These are phyloP conservation scores for Trypanosoma avium DNA, from an alignment of 208 protist genomes.

Conservation along the genomic window DNA sequence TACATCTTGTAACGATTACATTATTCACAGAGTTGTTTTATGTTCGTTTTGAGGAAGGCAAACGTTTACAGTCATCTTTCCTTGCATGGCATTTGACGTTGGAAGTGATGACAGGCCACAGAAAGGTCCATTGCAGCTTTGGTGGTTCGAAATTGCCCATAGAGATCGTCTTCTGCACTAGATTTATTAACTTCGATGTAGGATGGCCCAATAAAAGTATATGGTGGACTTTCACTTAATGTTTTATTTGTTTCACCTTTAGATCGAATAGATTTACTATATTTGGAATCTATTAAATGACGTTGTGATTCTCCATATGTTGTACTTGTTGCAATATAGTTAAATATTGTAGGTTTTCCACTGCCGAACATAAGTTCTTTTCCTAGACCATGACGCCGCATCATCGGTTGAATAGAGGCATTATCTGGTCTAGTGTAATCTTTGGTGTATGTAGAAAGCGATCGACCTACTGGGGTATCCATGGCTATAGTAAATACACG, in stretches of 20 bases:
- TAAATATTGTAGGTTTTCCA: constrained; percentile 3
- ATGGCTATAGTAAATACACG: constrained; percentile 24
- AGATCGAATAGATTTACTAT: neutral
- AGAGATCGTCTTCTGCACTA: constrained; percentile 18
- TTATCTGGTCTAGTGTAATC: constrained; percentile 9
- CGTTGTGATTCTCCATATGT: constrained; percentile 26
- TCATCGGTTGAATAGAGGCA: constrained; percentile 21
- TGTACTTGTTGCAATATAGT: constrained; percentile 17
- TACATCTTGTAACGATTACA: too few species aligned
- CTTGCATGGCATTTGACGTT: constrained; percentile 39
- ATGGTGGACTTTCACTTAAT: neutral
- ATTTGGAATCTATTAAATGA: constrained; percentile 14
- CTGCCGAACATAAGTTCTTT: constrained; percentile 33
- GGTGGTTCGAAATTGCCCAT: constrained; percentile 38
- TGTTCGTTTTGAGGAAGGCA: too few species aligned
- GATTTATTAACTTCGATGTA: neutral
- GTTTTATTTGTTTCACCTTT: neutral
- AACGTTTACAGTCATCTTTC: too few species aligned
- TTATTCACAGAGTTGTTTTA: too few species aligned
- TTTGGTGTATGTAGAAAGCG: constrained; percentile 7
- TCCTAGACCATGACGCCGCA: constrained; percentile 23
- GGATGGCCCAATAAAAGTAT: neutral
- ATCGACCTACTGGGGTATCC: neutral
- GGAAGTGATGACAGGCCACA: constrained; percentile 50
- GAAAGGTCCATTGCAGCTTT: constrained; percentile 38